Evolutionary conservation across 2,329 filamentous ascomycete genomes (phyloP).

Genomic region (Intubia oerlemansii): DNA sequence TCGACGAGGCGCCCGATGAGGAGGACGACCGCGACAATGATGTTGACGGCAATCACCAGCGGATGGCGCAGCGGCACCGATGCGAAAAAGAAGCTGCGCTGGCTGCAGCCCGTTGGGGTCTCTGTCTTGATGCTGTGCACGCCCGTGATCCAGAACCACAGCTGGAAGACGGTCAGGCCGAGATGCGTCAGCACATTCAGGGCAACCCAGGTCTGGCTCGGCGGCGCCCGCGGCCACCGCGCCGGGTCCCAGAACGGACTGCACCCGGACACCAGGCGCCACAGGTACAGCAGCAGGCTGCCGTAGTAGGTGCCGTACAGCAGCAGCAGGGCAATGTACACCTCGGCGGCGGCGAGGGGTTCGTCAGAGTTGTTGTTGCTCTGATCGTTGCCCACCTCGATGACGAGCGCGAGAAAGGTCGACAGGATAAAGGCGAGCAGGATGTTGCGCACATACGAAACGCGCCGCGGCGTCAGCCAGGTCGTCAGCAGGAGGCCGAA

Average conservation of each 20-base stretch:
- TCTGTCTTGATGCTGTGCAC: neutral
- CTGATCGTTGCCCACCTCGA: neutral
- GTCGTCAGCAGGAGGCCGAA: slow-evolving; percentile 1
- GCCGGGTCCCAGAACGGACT: slow-evolving; percentile 8
- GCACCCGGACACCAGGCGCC: slow-evolving; percentile 8
- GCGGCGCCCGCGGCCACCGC: slow-evolving; percentile 5
- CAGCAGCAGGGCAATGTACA: slow-evolving; percentile 9
- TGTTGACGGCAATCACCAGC: slow-evolving; percentile 6
- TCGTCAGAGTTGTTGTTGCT: too few relatives aligned
- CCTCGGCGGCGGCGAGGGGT: slow-evolving; percentile 4
- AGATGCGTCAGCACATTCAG: slow-evolving; percentile 4
- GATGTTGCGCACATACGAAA: neutral
- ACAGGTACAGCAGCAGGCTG: slow-evolving; percentile 7
- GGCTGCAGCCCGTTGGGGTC: neutral
- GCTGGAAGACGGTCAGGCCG: slow-evolving; percentile 5
- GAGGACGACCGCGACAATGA: slow-evolving; percentile 6
- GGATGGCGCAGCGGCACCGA: slow-evolving; percentile 4
- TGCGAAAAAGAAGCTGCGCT: slow-evolving; percentile 8
- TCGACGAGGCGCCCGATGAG: slow-evolving; percentile 5
- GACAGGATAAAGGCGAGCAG: slow-evolving; percentile 1
- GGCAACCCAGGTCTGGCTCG: slow-evolving; percentile 3
- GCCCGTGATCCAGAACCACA: slow-evolving; percentile 8
- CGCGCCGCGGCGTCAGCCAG: slow-evolving; percentile 1
- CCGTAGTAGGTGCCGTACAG: slow-evolving; percentile 6
- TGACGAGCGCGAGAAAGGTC: slow-evolving; percentile 2